These are phyloP conservation scores for Albifimbria verrucaria DNA, from an alignment of 2,329 filamentous ascomycete species.

Conservation along the genomic window DNA sequence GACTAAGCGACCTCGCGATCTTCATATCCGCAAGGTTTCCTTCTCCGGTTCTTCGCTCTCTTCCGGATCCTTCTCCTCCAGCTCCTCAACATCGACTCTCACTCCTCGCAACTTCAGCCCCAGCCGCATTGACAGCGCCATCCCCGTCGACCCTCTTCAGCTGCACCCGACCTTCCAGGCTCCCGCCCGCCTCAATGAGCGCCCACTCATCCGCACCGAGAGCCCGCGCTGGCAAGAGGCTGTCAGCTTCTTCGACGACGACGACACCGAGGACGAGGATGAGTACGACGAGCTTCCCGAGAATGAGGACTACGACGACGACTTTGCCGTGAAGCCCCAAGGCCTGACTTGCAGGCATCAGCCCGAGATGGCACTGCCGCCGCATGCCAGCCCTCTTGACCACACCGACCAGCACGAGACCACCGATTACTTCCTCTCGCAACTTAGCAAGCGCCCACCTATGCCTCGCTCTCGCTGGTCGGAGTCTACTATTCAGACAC, in stretches of 20 bases:
- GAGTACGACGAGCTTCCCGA: conserved; percentile 15
- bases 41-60: conserved; percentile 37
- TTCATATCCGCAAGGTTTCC: conserved; percentile 39
- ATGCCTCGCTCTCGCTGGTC: conserved; percentile 38
- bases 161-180: conserved; percentile 32
- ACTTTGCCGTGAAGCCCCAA: conserved; percentile 32
- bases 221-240: conserved; percentile 12
- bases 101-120: conserved; percentile 18
- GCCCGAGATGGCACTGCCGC: conserved; percentile 26
- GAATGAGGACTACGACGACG: conserved; percentile 37
- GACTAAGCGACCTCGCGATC: conserved; percentile 29
- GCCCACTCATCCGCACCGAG: conserved; percentile 23
- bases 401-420: conserved; percentile 19
- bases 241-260: conserved; percentile 25
- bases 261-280: conserved; percentile 19
- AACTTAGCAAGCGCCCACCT: conserved; percentile 23
- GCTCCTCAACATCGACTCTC: conserved; percentile 19
- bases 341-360: background rate
- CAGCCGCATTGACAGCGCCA: conserved; percentile 18
- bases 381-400: conserved; percentile 22
- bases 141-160: conserved; percentile 29
- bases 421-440: conserved; percentile 31
- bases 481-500: conserved; percentile 36
- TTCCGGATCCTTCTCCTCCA: conserved; percentile 31
- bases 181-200: conserved; percentile 33